A percentile compares a stretch with the other conserved stretches of the same genome.
These are phyloP conservation scores for Colletotrichum liriopes DNA, from an alignment of 2,329 filamentous ascomycete species.

Conservation along the genomic window DNA sequence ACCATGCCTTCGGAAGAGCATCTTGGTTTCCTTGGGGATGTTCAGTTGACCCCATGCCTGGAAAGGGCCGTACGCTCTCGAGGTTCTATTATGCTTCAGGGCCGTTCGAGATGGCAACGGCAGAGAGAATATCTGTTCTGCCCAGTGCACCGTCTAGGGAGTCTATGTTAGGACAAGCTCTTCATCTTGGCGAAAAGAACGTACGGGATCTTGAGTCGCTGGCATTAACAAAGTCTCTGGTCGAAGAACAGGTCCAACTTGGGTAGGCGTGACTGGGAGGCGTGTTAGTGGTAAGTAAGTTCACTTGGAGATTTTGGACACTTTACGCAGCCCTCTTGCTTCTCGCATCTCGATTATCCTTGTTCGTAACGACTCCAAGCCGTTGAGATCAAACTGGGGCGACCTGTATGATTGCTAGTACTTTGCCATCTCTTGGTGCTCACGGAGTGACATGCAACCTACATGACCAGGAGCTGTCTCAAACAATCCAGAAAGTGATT, in stretches of 20 bases:
- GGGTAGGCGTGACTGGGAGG: conserved; percentile 53
- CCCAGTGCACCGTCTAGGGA: conserved; percentile 70
- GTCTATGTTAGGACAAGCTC: conserved; percentile 4
- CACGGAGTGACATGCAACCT: conserved; percentile 21
- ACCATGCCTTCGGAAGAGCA: conserved; percentile 69
- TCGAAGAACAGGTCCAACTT: conserved; percentile 53
- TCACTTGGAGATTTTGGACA: conserved; percentile 8
- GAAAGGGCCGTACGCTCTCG: conserved; percentile 63
- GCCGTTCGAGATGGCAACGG: conserved; percentile 67
- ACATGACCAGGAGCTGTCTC: conserved; percentile 68
- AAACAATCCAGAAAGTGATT: conserved; percentile 68
- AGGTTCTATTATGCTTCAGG: conserved; percentile 58
- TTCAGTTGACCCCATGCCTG: conserved; percentile 59
- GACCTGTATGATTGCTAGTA: conserved; percentile 53
- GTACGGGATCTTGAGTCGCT: conserved; percentile 46
- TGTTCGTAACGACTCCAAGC: conserved; percentile 64
- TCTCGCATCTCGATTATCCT: conserved; percentile 68
- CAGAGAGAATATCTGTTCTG: conserved; percentile 72
- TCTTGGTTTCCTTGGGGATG: conserved; percentile 64
- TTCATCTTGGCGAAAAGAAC: not conserved
- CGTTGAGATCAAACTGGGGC: conserved; percentile 70
- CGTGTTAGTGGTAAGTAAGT: not conserved
- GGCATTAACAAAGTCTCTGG: conserved; percentile 51
- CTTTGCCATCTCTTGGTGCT: not conserved
- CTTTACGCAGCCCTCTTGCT: conserved; percentile 67